Evolutionary conservation across 441 rosid species (phyloP).

Genomic region (Bocquillonia castaneifolia): DNA sequence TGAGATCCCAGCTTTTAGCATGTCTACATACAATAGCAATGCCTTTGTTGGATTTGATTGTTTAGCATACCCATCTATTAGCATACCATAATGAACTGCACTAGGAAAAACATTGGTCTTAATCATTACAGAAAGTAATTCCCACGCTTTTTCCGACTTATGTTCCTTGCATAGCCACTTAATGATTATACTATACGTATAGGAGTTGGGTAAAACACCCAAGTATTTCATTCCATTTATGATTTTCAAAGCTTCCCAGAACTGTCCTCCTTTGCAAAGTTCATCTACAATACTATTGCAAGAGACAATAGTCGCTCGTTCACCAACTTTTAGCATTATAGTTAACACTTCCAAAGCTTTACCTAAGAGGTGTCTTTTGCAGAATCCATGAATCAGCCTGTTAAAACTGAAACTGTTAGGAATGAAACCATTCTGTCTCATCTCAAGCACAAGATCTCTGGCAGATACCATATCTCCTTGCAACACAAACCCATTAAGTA

Average conservation of each 20-base stretch:
- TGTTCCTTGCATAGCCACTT: constrained; percentile 37
- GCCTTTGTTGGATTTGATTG: constrained; percentile 34
- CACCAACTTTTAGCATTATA: constrained; percentile 35
- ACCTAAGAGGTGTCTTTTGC: constrained; percentile 35
- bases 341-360: constrained; percentile 36
- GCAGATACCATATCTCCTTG: constrained; percentile 43
- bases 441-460: constrained; percentile 32
- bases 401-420: constrained; percentile 33
- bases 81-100: constrained; percentile 32
- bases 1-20: constrained; percentile 39
- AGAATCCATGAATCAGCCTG: constrained; percentile 39
- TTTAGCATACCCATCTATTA: constrained; percentile 45
- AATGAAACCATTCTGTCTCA: constrained; percentile 29
- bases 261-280: constrained; percentile 31
- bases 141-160: constrained; percentile 36
- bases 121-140: constrained; percentile 46
- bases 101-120: constrained; percentile 39
- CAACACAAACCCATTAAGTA: constrained; percentile 35
- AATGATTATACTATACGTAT: constrained; percentile 38
- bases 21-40: constrained; percentile 30
- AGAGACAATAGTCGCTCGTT: constrained; percentile 34
- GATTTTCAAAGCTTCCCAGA: constrained; percentile 41
- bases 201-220: constrained; percentile 32
- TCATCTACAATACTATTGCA: constrained; percentile 37
- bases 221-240: constrained; percentile 29